These are phyloP conservation scores for Prunus mongolica DNA, from an alignment of 306 rosid species.

Conservation along the genomic window DNA sequence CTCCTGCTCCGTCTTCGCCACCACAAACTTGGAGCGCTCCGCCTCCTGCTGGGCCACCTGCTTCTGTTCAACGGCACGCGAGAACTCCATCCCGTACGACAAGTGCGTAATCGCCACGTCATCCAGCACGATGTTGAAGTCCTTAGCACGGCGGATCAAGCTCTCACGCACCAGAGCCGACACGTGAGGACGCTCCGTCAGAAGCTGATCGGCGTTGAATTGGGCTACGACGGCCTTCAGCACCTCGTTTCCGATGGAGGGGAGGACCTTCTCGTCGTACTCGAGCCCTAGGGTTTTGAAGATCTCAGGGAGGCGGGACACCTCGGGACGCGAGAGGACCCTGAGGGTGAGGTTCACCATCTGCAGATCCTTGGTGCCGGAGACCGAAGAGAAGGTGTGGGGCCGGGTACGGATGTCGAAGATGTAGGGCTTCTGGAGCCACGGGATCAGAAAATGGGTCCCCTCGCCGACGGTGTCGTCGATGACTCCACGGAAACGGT, in stretches of 20 bases:
- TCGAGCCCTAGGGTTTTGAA: slow-evolving; percentile 87
- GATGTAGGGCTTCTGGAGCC: slow-evolving; percentile 94
- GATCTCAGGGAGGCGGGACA: slow-evolving; percentile 54
- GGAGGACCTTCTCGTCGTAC: slow-evolving; percentile 94
- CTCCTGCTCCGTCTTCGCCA: slow-evolving; percentile 95
- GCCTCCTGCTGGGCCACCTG: slow-evolving; percentile 99
- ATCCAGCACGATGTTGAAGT: slow-evolving; percentile 77
- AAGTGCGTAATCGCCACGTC: slow-evolving; percentile 90
- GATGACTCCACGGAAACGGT: slow-evolving; percentile 82
- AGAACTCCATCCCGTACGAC: slow-evolving; percentile 70
- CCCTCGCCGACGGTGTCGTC: slow-evolving; percentile 62
- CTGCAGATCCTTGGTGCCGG: slow-evolving; percentile 92
- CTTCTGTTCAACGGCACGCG: slow-evolving; percentile 88
- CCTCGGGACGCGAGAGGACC: slow-evolving; percentile 83
- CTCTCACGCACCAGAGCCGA: slow-evolving; percentile 86
- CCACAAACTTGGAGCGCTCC: slow-evolving; percentile 84
- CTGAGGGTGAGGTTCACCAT: slow-evolving; percentile 88
- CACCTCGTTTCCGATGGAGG: slow-evolving; percentile 87
- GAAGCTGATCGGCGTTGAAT: slow-evolving; percentile 89
- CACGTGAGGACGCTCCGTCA: slow-evolving; percentile 80
- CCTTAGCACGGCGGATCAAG: slow-evolving; percentile 63
- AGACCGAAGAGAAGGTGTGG: slow-evolving; percentile 79
- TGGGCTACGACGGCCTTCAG: slow-evolving; percentile 87
- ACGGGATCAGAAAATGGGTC: slow-evolving; percentile 82
- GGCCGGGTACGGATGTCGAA: slow-evolving; percentile 89